Percentiles rank a stretch among this genome's conserved stretches.
Evolutionary conservation across 2,329 filamentous ascomycete genomes (phyloP).

Genomic region (Trichoderma sp.): DNA sequence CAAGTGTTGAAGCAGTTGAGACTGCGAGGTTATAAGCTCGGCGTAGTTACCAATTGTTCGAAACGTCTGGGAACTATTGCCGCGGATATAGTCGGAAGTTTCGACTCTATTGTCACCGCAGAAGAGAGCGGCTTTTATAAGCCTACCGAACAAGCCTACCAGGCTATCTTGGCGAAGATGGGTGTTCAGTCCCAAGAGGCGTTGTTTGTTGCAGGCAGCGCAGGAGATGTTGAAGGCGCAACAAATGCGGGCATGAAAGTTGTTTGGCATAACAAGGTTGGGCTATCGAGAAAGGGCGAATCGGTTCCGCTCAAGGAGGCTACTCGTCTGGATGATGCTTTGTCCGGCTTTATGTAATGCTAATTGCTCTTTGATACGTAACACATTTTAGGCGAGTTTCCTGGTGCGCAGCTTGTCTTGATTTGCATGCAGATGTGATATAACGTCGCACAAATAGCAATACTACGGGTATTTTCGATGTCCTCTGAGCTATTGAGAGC

Average conservation of each 20-base stretch:
- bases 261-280: background rate
- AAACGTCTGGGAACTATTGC: background rate
- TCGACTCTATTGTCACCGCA: background rate
- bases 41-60: background rate
- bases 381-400: too few relatives aligned
- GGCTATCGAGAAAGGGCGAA: background rate
- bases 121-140: background rate
- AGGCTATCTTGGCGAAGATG: background rate
- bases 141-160: background rate
- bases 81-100: background rate
- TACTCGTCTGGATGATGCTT: background rate
- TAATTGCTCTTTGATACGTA: too few relatives aligned
- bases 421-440: too few relatives aligned
- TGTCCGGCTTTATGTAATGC: background rate
- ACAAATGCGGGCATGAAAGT: background rate
- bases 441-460: too few relatives aligned
- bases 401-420: too few relatives aligned
- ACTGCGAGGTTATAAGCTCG: background rate
- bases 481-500: too few relatives aligned
- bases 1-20: background rate
- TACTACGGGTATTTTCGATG: too few relatives aligned
- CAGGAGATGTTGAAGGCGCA: background rate
- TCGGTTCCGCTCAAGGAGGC: background rate
- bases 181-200: background rate
- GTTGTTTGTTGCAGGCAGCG: background rate